Conservation (phyloP, 345 rosid genomes). For the Brassica rapa region DNA sequence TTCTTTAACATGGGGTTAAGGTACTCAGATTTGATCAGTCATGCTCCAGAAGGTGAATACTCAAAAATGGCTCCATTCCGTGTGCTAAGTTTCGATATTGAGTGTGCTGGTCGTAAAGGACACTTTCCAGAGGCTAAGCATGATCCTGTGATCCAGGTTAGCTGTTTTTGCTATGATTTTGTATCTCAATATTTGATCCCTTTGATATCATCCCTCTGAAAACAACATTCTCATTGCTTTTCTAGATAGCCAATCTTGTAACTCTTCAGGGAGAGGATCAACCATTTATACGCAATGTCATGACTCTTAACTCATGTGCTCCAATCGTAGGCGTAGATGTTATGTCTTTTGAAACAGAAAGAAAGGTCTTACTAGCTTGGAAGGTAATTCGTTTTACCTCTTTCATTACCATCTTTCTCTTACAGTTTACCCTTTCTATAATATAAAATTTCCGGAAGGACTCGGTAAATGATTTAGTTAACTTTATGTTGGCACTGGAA, state of each 20-base stretch:
- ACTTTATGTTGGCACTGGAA: constrained; percentile 22
- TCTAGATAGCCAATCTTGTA: constrained; percentile 91
- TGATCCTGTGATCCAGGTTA: constrained; percentile 98
- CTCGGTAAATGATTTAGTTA: constrained; percentile 13
- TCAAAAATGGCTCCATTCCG: constrained; percentile 99
- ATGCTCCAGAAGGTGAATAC: constrained; percentile 84
- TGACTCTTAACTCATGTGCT: constrained; percentile 93
- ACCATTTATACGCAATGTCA: constrained; percentile 88
- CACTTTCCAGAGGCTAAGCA: constrained; percentile 98
- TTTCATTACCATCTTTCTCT: constrained; percentile 2
- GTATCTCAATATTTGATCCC: neutral
- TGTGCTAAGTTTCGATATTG: constrained; percentile 93
- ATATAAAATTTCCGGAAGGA: neutral
- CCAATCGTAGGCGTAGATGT: constrained; percentile 93
- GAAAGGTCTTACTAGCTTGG: constrained; percentile 94
- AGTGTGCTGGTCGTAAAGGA: constrained; percentile 99
- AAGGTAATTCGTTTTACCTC: constrained; percentile 57
- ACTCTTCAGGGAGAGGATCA: constrained; percentile 90
- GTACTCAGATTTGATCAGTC: constrained; percentile 80
- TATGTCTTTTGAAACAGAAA: constrained; percentile 88
- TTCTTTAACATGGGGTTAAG: constrained; percentile 56
- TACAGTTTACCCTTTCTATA: neutral
- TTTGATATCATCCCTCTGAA: constrained; percentile 24
- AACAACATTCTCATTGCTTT: constrained; percentile 27
- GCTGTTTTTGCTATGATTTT: constrained; percentile 19